Evolutionary conservation across 257 asterid species (phyloP).

Genomic region (Perilla frutescens): DNA sequence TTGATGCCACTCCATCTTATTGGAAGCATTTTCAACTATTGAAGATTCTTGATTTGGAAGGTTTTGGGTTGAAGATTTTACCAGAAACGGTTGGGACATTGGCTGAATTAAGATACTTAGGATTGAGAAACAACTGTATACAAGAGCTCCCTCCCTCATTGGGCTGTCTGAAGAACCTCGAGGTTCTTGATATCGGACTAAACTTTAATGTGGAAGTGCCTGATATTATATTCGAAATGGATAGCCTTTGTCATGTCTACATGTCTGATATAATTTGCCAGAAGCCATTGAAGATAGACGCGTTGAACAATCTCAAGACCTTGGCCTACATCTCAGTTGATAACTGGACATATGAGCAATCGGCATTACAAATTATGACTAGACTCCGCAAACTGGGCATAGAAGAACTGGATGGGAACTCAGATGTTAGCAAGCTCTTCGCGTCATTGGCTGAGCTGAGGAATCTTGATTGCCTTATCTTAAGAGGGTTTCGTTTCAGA

Average conservation of each 20-base stretch:
- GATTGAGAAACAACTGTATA: too few species aligned
- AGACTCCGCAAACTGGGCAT: conserved; percentile 21
- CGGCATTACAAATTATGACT: background rate
- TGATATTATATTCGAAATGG: conserved; percentile 20
- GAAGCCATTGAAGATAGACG: background rate
- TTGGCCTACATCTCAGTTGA: conserved; percentile 16
- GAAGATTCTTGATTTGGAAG: background rate
- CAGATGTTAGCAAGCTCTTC: background rate
- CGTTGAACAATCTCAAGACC: conserved; percentile 25
- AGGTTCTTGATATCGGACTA: too few species aligned
- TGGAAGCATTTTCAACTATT: background rate
- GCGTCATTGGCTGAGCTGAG: background rate
- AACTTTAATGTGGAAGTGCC: background rate
- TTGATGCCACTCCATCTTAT: background rate
- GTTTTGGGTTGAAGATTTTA: too few species aligned
- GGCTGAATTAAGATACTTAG: too few species aligned
- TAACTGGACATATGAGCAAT: background rate
- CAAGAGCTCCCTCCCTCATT: too few species aligned
- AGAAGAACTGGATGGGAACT: background rate
- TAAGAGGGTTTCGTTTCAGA: background rate
- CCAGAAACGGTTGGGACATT: too few species aligned
- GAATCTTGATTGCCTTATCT: background rate
- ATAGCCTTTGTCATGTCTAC: conserved; percentile 21
- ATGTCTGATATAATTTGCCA: background rate
- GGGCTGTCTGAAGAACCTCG: too few species aligned